Conservation (phyloP, 2,329 filamentous ascomycete species). For the Chaetomium sp. region DNA sequence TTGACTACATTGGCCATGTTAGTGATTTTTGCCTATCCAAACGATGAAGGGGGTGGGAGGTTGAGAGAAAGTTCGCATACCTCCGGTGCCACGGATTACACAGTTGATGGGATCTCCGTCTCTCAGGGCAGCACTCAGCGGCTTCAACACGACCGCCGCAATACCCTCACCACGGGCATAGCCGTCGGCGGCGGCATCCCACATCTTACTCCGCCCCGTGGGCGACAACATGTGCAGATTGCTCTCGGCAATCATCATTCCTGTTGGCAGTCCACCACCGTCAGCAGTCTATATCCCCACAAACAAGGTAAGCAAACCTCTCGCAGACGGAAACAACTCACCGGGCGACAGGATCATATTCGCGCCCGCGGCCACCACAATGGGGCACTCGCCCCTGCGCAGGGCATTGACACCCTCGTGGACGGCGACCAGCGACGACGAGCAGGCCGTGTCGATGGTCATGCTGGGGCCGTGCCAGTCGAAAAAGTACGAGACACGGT, state of each 20-base stretch:
- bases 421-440: constrained; percentile 13
- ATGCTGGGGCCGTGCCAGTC: constrained; percentile 29
- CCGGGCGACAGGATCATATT: constrained; percentile 9
- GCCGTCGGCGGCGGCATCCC: constrained; percentile 51
- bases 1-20: constrained; percentile 38
- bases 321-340: constrained; percentile 25
- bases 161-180: constrained; percentile 57
- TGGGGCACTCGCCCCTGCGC: constrained; percentile 35
- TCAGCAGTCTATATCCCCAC: not conserved
- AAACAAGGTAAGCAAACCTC: not conserved
- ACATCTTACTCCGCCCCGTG: constrained; percentile 45
- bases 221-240: constrained; percentile 40
- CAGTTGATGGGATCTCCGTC: constrained; percentile 44
- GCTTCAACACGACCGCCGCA: constrained; percentile 51
- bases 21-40: not conserved
- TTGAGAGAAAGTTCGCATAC: not conserved
- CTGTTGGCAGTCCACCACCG: not conserved
- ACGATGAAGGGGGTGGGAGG: not conserved
- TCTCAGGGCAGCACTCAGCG: constrained; percentile 44
- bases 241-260: constrained; percentile 1
- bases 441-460: constrained; percentile 32
- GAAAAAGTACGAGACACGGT: constrained; percentile 43
- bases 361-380: constrained; percentile 37
- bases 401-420: constrained; percentile 16
- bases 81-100: constrained; percentile 47